Conservation (phyloP, 495 filamentous ascomycete genomes). For the Hypoxylon crocopeplum region DNA sequence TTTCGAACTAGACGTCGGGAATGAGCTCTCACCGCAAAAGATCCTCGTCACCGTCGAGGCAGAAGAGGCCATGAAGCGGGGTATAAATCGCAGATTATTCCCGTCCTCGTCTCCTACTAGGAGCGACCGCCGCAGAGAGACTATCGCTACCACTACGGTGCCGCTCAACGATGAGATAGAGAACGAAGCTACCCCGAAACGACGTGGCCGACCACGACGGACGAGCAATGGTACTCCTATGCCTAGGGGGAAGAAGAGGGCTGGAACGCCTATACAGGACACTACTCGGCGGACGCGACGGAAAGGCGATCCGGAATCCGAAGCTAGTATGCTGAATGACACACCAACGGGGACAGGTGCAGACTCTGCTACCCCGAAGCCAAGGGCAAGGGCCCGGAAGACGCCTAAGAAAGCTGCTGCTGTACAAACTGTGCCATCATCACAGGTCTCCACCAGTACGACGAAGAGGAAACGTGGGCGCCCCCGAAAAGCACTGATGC, state of each 20-base stretch:
- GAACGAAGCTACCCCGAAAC: constrained; percentile 48
- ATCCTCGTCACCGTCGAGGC: constrained; percentile 62
- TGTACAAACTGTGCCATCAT: constrained; percentile 28
- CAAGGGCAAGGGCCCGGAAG: constrained; percentile 36
- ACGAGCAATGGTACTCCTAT: constrained; percentile 49
- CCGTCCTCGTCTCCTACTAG: constrained; percentile 45
- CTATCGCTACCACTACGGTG: constrained; percentile 48
- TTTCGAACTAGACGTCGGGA: constrained; percentile 61
- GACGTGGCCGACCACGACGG: constrained; percentile 46
- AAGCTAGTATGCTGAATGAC: constrained; percentile 18
- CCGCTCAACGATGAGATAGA: constrained; percentile 58
- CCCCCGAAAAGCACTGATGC: constrained; percentile 33
- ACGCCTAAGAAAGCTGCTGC: constrained; percentile 30
- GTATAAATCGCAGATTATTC: constrained; percentile 50
- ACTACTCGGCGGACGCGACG: constrained; percentile 27
- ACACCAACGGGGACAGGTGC: constrained; percentile 7
- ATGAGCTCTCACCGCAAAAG: constrained; percentile 56
- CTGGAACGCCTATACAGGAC: constrained; percentile 47
- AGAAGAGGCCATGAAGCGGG: constrained; percentile 41
- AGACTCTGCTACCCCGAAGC: constrained; percentile 38
- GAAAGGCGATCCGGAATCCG: constrained; percentile 32
- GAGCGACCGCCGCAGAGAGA: constrained; percentile 31
- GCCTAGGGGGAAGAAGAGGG: constrained; percentile 50
- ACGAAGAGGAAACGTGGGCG: constrained; percentile 40
- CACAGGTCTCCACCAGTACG: constrained; percentile 26